Evolutionary conservation across 169 alveolate genomes (phyloP).

Genomic region (Perkinsus olseni): DNA sequence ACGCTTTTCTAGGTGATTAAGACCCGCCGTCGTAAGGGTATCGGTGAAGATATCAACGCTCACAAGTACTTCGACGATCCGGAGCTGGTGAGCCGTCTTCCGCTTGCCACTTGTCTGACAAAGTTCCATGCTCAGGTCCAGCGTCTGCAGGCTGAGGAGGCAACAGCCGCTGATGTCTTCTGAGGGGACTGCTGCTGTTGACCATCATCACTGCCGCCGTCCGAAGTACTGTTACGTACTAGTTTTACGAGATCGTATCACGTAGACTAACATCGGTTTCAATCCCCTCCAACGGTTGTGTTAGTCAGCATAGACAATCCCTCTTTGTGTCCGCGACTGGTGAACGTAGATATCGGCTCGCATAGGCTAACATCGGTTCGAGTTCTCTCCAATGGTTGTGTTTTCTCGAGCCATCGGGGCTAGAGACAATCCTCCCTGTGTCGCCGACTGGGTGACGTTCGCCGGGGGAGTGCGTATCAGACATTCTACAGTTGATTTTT

Average conservation of each 20-base stretch:
- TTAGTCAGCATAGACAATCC: neutral
- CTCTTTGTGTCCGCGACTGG: neutral
- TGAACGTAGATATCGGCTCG: neutral
- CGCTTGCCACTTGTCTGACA: neutral
- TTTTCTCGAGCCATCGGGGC: too few species aligned
- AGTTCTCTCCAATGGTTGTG: too few species aligned
- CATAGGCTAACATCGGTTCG: neutral
- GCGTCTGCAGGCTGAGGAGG: neutral
- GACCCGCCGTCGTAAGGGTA: conserved; percentile 95
- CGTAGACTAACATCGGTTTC: neutral
- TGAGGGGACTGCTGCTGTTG: neutral
- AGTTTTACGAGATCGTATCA: neutral
- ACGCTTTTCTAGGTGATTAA: conserved; percentile 56
- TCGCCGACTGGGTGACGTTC: too few species aligned
- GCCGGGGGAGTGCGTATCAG: too few species aligned
- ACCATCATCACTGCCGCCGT: neutral
- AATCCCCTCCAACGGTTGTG: neutral
- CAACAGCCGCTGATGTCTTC: neutral
- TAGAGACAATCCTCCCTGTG: too few species aligned
- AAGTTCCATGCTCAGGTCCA: neutral
- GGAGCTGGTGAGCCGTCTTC: conserved; percentile 37
- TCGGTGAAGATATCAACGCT: conserved; percentile 71
- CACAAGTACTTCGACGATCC: conserved; percentile 79
- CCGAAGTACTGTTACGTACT: neutral
- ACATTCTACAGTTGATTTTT: neutral